A percentile compares a stretch with the other conserved stretches of the same genome.
These are phyloP conservation scores for Blastocrithidia nonstop DNA, from an alignment of 208 protist species.

Conservation along the genomic window DNA sequence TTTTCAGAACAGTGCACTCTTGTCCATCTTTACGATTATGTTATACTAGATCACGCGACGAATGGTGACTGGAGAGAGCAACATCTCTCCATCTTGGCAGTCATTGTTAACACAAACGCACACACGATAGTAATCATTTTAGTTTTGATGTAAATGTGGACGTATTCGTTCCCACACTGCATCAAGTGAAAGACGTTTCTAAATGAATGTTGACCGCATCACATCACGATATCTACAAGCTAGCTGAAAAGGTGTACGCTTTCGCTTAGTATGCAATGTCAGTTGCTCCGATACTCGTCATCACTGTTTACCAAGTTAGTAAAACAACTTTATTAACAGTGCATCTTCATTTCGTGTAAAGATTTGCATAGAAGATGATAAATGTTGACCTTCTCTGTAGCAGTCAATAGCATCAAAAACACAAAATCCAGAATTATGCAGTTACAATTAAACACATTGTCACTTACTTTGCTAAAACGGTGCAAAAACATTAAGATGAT, in stretches of 20 bases:
- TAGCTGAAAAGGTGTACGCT: conserved; percentile 18
- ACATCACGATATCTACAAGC: conserved; percentile 20
- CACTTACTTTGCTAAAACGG: too few species aligned
- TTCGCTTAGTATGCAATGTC: conserved; percentile 4
- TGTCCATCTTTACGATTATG: background rate
- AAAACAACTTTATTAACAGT: conserved; percentile 7
- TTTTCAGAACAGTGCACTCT: conserved; percentile 8
- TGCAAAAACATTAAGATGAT: too few species aligned
- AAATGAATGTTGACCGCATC: conserved; percentile 8
- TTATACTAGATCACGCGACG: too few species aligned
- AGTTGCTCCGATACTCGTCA: conserved; percentile 8
- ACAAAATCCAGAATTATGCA: too few species aligned
- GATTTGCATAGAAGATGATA: background rate
- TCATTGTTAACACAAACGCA: too few species aligned
- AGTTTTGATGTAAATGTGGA: too few species aligned
- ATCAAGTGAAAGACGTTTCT: conserved; percentile 2
- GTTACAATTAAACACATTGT: too few species aligned
- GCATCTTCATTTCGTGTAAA: conserved; percentile 10
- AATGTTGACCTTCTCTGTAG: background rate
- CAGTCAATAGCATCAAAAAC: too few species aligned
- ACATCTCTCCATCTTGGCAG: too few species aligned
- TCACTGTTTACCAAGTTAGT: conserved; percentile 11
- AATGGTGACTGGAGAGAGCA: too few species aligned
- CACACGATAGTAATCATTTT: too few species aligned
- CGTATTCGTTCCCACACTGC: background rate